phyloP scores from a whole-genome alignment of 208 protist species.

The Phytomonas serpens region DNA sequence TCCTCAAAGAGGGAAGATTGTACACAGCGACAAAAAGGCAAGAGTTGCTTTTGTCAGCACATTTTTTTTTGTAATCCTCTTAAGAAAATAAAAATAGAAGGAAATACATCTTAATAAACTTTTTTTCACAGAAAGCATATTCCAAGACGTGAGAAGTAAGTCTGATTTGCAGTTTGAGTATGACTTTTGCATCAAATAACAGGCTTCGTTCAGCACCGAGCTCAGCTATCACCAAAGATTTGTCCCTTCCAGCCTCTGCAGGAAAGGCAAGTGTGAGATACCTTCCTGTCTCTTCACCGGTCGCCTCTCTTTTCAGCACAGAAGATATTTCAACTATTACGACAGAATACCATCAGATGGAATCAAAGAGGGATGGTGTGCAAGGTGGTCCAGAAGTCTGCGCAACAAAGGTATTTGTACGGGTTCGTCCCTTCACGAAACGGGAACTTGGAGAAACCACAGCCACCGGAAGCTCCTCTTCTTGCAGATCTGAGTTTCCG shows the following conservation, averaged over 20 bases:
- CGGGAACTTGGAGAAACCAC: conserved; percentile 20
- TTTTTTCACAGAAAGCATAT: not conserved
- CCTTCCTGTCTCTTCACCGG: not conserved
- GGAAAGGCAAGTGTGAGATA: not conserved
- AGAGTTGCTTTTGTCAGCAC: not conserved
- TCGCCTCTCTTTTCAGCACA: conserved; percentile 4
- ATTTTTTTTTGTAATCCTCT: not conserved
- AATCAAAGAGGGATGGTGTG: not conserved
- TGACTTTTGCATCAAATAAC: not conserved
- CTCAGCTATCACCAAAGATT: not conserved
- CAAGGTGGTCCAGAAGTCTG: conserved; percentile 19
- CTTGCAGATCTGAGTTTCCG: not conserved
- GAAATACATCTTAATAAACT: not conserved
- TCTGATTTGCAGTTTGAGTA: not conserved
- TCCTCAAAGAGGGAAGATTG: not conserved
- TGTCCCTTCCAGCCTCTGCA: not conserved
- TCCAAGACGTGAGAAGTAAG: not conserved
- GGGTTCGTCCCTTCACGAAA: conserved; percentile 60
- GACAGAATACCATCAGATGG: not conserved
- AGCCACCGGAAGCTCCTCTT: not conserved
- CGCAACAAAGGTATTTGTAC: conserved; percentile 66
- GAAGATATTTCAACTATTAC: not conserved
- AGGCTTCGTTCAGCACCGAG: not conserved
- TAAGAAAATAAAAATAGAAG: not conserved
- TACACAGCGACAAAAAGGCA: not conserved